phyloP scores from a whole-genome alignment of 2,329 filamentous ascomycete genomes.

The Fusarium nygamai region DNA sequence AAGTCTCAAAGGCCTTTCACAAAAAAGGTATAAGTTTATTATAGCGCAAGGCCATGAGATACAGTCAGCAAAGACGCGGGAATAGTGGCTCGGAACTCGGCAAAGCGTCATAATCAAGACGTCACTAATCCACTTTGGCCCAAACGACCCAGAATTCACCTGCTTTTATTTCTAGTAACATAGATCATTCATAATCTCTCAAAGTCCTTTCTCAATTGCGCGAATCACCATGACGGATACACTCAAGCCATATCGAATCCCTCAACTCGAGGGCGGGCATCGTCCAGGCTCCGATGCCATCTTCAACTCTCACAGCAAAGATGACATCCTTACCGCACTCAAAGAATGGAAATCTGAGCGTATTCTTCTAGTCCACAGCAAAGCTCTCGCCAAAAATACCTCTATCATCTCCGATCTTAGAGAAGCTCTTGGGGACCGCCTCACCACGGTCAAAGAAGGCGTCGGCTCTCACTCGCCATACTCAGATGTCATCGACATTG shows the following conservation, averaged over 20 bases:
- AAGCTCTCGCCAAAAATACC: conserved; percentile 3
- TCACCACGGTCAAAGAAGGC: not conserved
- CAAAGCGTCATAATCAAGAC: conserved; percentile 5
- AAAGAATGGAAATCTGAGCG: not conserved
- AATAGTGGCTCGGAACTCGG: not conserved
- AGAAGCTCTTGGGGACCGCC: not conserved
- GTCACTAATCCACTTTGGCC: conserved; percentile 14
- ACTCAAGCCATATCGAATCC: not conserved
- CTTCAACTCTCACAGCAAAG: conserved; percentile 19
- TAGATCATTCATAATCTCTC: not conserved
- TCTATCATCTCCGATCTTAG: not conserved
- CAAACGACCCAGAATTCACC: not conserved
- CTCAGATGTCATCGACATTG: conserved; percentile 11
- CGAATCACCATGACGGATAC: not conserved
- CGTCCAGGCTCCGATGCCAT: conserved; percentile 8
- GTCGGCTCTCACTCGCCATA: conserved; percentile 20
- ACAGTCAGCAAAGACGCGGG: not conserved
- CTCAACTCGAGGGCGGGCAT: conserved; percentile 8
- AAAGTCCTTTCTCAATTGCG: not conserved
- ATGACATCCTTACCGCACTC: not conserved
- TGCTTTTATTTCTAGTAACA: accelerated
- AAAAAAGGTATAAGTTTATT: not conserved
- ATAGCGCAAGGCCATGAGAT: not conserved
- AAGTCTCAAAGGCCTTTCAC: not conserved
- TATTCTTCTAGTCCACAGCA: conserved; percentile 10